Conservation (phyloP, 2,329 filamentous ascomycete genomes). For the Alternaria novae-zelandiae region DNA sequence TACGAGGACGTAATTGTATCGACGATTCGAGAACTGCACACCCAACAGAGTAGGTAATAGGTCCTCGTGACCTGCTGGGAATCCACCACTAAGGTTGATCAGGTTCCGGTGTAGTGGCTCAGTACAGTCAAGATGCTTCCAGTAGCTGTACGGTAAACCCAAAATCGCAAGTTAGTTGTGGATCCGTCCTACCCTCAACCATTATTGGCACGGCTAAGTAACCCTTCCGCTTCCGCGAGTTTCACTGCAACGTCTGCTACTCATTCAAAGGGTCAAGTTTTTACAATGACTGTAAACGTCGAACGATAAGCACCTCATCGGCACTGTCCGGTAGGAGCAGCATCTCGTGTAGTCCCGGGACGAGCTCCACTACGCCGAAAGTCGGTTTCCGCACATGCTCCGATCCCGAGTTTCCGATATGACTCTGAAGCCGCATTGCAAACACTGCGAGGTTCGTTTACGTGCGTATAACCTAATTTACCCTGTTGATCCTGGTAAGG, state of each 20-base stretch:
- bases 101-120: constrained; percentile 22
- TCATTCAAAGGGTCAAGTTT: constrained; percentile 9
- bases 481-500: background rate
- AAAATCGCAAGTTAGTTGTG: constrained; percentile 26
- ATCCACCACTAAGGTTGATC: constrained; percentile 22
- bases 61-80: constrained; percentile 22
- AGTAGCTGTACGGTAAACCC: constrained; percentile 26
- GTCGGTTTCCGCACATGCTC: constrained; percentile 26
- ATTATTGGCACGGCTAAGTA: constrained; percentile 11
- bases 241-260: constrained; percentile 12
- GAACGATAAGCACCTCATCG: constrained; percentile 36
- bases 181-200: constrained; percentile 19
- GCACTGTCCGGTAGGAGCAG: constrained; percentile 23
- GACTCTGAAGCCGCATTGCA: constrained; percentile 13
- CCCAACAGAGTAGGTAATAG: constrained; percentile 20
- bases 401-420: constrained; percentile 12
- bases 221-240: constrained; percentile 23
- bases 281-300: constrained; percentile 17
- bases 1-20: constrained; percentile 26
- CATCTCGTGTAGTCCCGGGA: constrained; percentile 19
- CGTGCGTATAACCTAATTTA: background rate
- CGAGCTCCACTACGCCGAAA: constrained; percentile 11
- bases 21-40: constrained; percentile 30
- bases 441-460: constrained; percentile 4
- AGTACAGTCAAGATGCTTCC: constrained; percentile 25